Base-by-base conservation (phyloP, 495 filamentous ascomycete genomes). In the Beverwykella pulmonaria region DNA sequence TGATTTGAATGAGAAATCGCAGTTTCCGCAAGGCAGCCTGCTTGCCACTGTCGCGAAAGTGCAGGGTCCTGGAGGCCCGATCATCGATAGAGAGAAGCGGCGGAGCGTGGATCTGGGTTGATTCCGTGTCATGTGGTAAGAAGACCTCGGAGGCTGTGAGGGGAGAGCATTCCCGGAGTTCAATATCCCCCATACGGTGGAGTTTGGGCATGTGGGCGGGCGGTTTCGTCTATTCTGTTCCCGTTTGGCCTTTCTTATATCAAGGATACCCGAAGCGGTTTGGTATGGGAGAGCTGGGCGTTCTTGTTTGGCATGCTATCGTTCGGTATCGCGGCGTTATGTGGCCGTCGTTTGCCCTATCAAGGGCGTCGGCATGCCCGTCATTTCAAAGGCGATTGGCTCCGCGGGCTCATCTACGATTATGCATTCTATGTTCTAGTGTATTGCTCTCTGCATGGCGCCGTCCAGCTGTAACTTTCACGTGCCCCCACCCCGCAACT, bases 1-100 rank as follows among this genome's bases (percentile, higher is more conserved):
- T 23, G 84, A 87, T 69, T 63, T 87, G 68, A 76, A 76, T 12
- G 79, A 80, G 17, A 71, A 76, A 20, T 82, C 78, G 29, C 76
- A 78, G 20, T 88, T 87, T 69, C 81, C 76, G 8, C 78, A 80
- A 56, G 85, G 85, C 5, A 88, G 85, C 74, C 61, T 88, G 54
- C 76, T 87, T 30, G 74, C 74, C 20, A 57, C 65, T 4, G 75
- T 79, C 34, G 77, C 79, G 61, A 67, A 60, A 57, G 62, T 53
- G 49, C 67, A 69, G 34, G 73, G 68, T 14, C 27, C 64, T 20
- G 23, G 15, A 1, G 64, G 67, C 19, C 71, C 68, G 17, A 61
- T 74, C 5, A 61, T 76, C 39, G 79, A 75, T 55, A 69, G 76
- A 19, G 72, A 67, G 63, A 76, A 71, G 53, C 60, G 71, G 54